Base-by-base conservation (phyloP, 495 filamentous ascomycete genomes). In the Daldinia bambusicola region DNA sequence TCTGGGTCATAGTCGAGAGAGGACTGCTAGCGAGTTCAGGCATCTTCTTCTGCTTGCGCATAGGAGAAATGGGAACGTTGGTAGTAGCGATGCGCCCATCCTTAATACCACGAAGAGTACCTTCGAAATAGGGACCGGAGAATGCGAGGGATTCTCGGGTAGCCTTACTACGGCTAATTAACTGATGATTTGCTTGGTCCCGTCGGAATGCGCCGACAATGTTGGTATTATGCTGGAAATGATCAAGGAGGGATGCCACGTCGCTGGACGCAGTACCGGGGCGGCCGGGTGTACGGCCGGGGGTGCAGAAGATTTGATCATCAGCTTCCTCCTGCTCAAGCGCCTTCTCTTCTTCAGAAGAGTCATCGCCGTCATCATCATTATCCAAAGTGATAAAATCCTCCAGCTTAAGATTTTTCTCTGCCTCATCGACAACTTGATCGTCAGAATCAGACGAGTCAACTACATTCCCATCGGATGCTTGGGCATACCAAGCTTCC, bases 171-270 rank as follows among this genome's bases (percentile, higher is more conserved):
- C 88, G 88, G 67, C 87, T 82, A 62, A 91, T 83, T 38, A 90
- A 84, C 69, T 91, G 86, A 74, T 92, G 90, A 64, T 89, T 88
- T 74, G 87, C 88, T 77, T 94, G 90, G 74, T 94, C 91, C 40
- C 88, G 87, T 43, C 92, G 91, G 81, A 94, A 95, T 7, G 91
- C 90, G 36, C 90, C 91, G 65, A 94, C 91, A 40, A 89, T 85
- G 58, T 88, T 87, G 48, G 86, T 83, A 70, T 85, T 83, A 59
- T 77, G 78, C 48, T 90, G 88, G 60, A 93, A 87, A 63, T 93
- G 91, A 59, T 87, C 88, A 40, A 94, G 82, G 77, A 85, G 75
- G 16, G 74, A 74, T 5, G 79, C 62, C 59, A 87, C 85, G 43
- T 84, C 84, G 75, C 85, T 88, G 50, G 78, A 85, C 45, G 85